Percentiles rank a stretch among this genome's conserved stretches.
These are phyloP conservation scores for Cyberlindnera meyerae DNA, from an alignment of 805 yeast genomes.

Conservation along the genomic window DNA sequence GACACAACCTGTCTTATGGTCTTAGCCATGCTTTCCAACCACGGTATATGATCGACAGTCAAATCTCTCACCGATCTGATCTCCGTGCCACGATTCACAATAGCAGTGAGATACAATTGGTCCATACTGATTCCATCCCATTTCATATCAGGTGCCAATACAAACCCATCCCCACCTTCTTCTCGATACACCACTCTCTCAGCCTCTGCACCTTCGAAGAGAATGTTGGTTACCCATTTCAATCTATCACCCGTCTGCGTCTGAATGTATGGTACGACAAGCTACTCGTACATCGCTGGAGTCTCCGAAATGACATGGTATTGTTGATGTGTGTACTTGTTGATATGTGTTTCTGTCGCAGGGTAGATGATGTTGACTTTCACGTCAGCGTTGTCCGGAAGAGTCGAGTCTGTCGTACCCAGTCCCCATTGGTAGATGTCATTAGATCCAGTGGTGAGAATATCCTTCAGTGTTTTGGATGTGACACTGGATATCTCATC, in stretches of 20 bases:
- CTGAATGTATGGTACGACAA: slow-evolving; percentile 71
- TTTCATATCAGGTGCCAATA: slow-evolving; percentile 90
- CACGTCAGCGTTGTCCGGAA: slow-evolving; percentile 49
- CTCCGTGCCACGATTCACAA: slow-evolving; percentile 58
- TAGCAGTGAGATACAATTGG: slow-evolving; percentile 70
- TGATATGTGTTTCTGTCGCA: slow-evolving; percentile 80
- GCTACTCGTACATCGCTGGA: slow-evolving; percentile 59
- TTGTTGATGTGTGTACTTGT: slow-evolving; percentile 63
- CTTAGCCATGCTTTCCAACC: slow-evolving; percentile 44
- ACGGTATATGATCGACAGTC: slow-evolving; percentile 49
- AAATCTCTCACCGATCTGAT: slow-evolving; percentile 75
- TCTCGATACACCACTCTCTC: slow-evolving; percentile 67
- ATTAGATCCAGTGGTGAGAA: slow-evolving; percentile 51
- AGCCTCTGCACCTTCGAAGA: slow-evolving; percentile 76
- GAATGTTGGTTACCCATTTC: slow-evolving; percentile 86
- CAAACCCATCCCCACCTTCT: slow-evolving; percentile 47
- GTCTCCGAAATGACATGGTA: slow-evolving; percentile 69
- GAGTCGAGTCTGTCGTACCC: slow-evolving; percentile 42
- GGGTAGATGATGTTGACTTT: slow-evolving; percentile 81
- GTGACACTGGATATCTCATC: slow-evolving; percentile 18
- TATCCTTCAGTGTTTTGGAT: slow-evolving; percentile 20
- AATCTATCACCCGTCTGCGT: slow-evolving; percentile 73
- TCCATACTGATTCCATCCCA: slow-evolving; percentile 80
- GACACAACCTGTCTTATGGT: slow-evolving; percentile 47
- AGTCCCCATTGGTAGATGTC: slow-evolving; percentile 86